Evolutionary conservation across 108 stramenopile species (phyloP).

Genomic region (Skeletonema potamos): DNA sequence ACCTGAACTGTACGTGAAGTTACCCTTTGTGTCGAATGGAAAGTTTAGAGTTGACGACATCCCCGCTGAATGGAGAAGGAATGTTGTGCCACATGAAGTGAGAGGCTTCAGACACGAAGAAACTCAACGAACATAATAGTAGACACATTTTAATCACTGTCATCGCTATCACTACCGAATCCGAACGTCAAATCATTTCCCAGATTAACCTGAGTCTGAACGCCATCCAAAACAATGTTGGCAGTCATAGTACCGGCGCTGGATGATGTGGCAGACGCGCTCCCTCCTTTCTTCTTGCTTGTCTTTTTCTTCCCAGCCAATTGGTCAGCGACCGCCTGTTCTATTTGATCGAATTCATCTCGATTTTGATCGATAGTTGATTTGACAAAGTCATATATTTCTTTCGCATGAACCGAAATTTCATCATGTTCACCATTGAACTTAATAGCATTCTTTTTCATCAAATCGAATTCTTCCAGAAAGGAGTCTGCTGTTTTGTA

Average conservation of each 20-base stretch:
- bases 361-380: constrained; percentile 57
- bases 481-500: constrained; percentile 74
- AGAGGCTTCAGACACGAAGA: background rate
- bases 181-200: constrained; percentile 38
- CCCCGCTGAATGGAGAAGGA: constrained; percentile 32
- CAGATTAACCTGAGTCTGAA: constrained; percentile 45
- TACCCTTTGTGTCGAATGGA: constrained; percentile 10
- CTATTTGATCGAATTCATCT: constrained; percentile 69
- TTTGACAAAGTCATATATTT: constrained; percentile 74
- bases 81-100: constrained; percentile 1
- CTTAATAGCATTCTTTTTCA: constrained; percentile 84
- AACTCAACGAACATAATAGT: background rate
- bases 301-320: constrained; percentile 46
- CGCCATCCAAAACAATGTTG: constrained; percentile 42
- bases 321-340: constrained; percentile 77
- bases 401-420: constrained; percentile 67
- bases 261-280: constrained; percentile 7
- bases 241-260: constrained; percentile 38
- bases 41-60: background rate
- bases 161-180: constrained; percentile 39
- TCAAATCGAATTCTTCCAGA: constrained; percentile 76
- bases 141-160: constrained; percentile 28
- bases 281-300: constrained; percentile 2
- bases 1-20: constrained; percentile 31
- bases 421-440: constrained; percentile 67